Evolutionary conservation across 345 rosid species (phyloP), one percentile per base, ranked within the genome.

Genomic region (Punica granatum): DNA sequence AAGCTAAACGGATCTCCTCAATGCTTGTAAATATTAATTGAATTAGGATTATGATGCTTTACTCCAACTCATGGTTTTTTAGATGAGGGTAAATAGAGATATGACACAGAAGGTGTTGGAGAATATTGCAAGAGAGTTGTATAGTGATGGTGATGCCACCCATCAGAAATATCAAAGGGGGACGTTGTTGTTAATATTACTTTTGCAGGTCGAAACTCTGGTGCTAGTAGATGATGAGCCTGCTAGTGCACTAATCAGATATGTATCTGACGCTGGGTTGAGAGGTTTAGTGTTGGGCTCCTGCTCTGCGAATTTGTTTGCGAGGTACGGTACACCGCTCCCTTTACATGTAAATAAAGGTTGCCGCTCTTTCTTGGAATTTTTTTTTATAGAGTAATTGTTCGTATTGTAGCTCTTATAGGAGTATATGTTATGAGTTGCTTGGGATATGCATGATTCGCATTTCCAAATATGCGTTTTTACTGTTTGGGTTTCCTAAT

Each of bases 181-280:
- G 23, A 28, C 41, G 19, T 18, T 42, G 35, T 35, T 33, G 41
- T 61, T 62, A 67, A 2, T 60, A 43, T 61, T 75, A 21, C 65
- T 18, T 79, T 66, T 56, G 41, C 67, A 92, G 98, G 76, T 88
- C 77, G 93, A 88, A 73, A 84, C 85, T 39, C 25, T 88, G 81
- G 83, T 90, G 76, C 79, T 92, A 32, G 93, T 83, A 69, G 85
- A 82, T 80, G 83, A 85, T 35, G 72, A 85, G 73, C 89, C 98
- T 6, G 88, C 92, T 3, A 59, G 66, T 60, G 91, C 84, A 13
- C 92, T 92, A 72, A 36, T 85, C 76, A 73, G 69, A 62, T 88
- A 76, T 30, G 48, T 81, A 13, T 73, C 84, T 21, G 84, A 79
- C 64, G 71, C 70, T 26, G 75, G 87, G 67, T 79, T 92, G 67